A percentile compares a stretch with the other conserved stretches of the same genome.
These are phyloP conservation scores for Brassica balearica DNA, from an alignment of 441 rosid genomes.

Conservation along the genomic window DNA sequence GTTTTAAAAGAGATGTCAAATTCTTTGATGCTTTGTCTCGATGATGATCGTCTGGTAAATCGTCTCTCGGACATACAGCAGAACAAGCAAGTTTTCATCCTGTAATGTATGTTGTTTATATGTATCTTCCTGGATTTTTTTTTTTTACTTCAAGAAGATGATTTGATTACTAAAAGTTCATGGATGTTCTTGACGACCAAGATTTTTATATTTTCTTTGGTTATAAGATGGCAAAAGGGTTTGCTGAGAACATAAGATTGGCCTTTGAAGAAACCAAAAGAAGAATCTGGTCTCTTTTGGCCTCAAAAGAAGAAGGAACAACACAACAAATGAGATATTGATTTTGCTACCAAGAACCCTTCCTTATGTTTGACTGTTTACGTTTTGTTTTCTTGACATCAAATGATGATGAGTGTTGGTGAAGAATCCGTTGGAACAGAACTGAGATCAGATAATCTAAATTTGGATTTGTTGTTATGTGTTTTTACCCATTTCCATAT, in stretches of 20 bases:
- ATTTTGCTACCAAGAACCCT: slow-evolving; percentile 19
- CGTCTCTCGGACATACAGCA: slow-evolving; percentile 62
- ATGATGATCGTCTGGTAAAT: slow-evolving; percentile 54
- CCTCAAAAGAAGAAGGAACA: slow-evolving; percentile 37
- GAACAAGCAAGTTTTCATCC: slow-evolving; percentile 57
- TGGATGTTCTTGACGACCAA: slow-evolving; percentile 42
- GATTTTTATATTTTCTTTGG: neutral
- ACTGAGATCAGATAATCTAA: slow-evolving; percentile 35
- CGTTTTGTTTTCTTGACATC: slow-evolving; percentile 4
- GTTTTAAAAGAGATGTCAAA: slow-evolving; percentile 83
- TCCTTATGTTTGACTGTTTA: slow-evolving; percentile 10
- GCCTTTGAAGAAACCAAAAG: slow-evolving; percentile 45
- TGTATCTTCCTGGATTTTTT: slow-evolving; percentile 35
- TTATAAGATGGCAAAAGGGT: slow-evolving; percentile 29
- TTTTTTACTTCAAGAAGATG: slow-evolving; percentile 36
- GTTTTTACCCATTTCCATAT: slow-evolving; percentile 36
- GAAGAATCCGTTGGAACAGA: slow-evolving; percentile 41
- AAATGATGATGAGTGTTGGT: slow-evolving; percentile 34
- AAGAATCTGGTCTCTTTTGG: slow-evolving; percentile 48
- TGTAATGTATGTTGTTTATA: slow-evolving; percentile 22
- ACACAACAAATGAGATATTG: slow-evolving; percentile 21
- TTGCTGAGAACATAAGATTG: slow-evolving; percentile 28
- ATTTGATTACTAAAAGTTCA: slow-evolving; percentile 35
- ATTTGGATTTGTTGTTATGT: slow-evolving; percentile 28
- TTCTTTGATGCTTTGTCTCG: slow-evolving; percentile 63